Conservation (phyloP, 2,329 filamentous ascomycete species). For the Fusarium sp. region DNA sequence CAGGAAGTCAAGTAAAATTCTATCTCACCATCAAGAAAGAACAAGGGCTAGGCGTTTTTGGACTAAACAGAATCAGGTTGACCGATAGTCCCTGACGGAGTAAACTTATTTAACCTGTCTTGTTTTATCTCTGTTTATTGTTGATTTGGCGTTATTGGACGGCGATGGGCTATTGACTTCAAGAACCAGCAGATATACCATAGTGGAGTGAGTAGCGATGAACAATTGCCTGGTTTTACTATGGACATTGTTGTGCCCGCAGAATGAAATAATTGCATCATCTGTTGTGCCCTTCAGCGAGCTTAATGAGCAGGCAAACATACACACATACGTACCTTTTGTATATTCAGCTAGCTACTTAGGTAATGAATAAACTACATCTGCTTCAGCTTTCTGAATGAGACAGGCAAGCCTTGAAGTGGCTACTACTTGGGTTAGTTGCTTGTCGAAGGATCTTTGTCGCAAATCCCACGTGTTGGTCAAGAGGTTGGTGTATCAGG, state of each 20-base stretch:
- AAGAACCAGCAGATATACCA: constrained; percentile 15
- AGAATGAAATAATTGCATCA: not conserved
- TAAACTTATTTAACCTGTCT: constrained; percentile 8
- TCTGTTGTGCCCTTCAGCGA: not conserved
- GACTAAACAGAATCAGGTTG: constrained; percentile 19
- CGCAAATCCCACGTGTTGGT: constrained; percentile 7
- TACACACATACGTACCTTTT: not conserved
- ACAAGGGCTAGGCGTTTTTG: constrained; percentile 31
- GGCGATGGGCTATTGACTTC: not conserved
- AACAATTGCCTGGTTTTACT: not conserved
- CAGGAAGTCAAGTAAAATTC: constrained; percentile 41
- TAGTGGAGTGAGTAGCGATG: constrained; percentile 19
- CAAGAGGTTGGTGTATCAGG: not conserved
- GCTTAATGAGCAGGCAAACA: not conserved
- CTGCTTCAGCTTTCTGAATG: not conserved
- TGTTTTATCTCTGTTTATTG: constrained; percentile 1
- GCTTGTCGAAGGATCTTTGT: not conserved
- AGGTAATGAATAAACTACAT: not conserved
- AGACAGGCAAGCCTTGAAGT: not conserved
- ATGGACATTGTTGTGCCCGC: not conserved
- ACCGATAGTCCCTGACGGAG: constrained; percentile 12
- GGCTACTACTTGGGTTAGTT: not conserved
- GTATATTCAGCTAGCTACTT: not conserved
- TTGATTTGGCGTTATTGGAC: constrained; percentile 25
- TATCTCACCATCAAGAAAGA: not conserved